Conservation (phyloP, 2,329 filamentous ascomycete genomes). For the Westerdykella sp. region DNA sequence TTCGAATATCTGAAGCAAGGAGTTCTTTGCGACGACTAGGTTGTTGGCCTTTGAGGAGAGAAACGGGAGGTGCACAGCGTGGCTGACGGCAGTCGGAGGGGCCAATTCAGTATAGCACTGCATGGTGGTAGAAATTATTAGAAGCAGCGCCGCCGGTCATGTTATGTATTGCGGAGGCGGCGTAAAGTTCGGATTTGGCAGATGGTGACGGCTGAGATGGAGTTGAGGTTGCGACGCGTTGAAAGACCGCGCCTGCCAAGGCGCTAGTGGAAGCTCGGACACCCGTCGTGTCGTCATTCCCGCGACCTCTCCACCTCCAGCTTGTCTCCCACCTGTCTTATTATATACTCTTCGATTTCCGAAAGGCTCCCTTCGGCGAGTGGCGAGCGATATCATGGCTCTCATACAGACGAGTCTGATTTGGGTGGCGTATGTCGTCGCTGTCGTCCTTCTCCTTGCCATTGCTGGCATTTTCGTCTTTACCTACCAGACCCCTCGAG, state of each 20-base stretch:
- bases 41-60: constrained; percentile 70
- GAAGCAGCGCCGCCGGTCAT: constrained; percentile 14
- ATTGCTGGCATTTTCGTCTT: constrained; percentile 82
- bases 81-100: constrained; percentile 88
- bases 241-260: constrained; percentile 6
- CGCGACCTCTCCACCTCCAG: constrained; percentile 1
- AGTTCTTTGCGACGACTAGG: constrained; percentile 85
- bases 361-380: neutral
- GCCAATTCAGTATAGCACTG: constrained; percentile 97
- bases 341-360: no score
- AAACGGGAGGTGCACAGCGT: constrained; percentile 75
- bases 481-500: constrained; percentile 82
- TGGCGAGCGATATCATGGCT: constrained; percentile 43
- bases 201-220: neutral
- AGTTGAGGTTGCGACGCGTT: neutral
- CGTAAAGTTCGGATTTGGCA: neutral
- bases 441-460: constrained; percentile 67
- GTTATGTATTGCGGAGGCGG: constrained; percentile 1
- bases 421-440: constrained; percentile 88
- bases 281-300: constrained; percentile 2
- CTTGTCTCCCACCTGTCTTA: constrained; percentile 1
- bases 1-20: constrained; percentile 84
- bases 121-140: constrained; percentile 49
- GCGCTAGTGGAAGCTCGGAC: constrained; percentile 6
- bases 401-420: constrained; percentile 84